A percentile compares a stretch with the other conserved stretches of the same genome.
phyloP scores from a whole-genome alignment of 2,329 filamentous ascomycete genomes.

The Phyllosticta citriasiana region DNA sequence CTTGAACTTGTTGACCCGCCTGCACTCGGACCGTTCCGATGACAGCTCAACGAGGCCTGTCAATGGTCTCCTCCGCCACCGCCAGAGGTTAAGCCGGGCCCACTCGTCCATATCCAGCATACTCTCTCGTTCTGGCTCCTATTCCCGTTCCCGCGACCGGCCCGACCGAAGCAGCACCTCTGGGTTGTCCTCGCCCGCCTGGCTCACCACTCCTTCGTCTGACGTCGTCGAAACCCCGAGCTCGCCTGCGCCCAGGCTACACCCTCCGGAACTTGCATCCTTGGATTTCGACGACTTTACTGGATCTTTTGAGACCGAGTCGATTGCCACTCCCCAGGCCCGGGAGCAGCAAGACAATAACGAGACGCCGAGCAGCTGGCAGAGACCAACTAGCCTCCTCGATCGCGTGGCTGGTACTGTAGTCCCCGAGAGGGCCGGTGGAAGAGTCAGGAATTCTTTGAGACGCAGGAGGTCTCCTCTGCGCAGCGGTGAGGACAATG shows the following conservation, averaged over 20 bases:
- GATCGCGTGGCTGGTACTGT: constrained; percentile 8
- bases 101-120: constrained; percentile 25
- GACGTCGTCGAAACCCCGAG: constrained; percentile 17
- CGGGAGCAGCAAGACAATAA: constrained; percentile 1
- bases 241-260: constrained; percentile 23
- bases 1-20: constrained; percentile 22
- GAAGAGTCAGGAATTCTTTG: constrained; percentile 33
- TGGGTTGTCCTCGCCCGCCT: constrained; percentile 14
- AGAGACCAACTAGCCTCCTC: constrained; percentile 6
- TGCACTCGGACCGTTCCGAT: constrained; percentile 23
- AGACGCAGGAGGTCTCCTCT: constrained; percentile 45
- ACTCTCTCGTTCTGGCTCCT: constrained; percentile 14
- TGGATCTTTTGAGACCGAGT: background rate
- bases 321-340: background rate
- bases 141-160: constrained; percentile 7
- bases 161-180: constrained; percentile 14
- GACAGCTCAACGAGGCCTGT: constrained; percentile 20
- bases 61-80: constrained; percentile 17
- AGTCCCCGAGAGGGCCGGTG: constrained; percentile 23
- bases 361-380: background rate
- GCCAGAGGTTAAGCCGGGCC: constrained; percentile 24
- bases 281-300: constrained; percentile 28
- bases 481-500: constrained; percentile 49
- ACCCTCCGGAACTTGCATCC: constrained; percentile 26
- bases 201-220: constrained; percentile 14